phyloP scores from a whole-genome alignment of 2,329 filamentous ascomycete genomes.

The Talaromyces sp. region DNA sequence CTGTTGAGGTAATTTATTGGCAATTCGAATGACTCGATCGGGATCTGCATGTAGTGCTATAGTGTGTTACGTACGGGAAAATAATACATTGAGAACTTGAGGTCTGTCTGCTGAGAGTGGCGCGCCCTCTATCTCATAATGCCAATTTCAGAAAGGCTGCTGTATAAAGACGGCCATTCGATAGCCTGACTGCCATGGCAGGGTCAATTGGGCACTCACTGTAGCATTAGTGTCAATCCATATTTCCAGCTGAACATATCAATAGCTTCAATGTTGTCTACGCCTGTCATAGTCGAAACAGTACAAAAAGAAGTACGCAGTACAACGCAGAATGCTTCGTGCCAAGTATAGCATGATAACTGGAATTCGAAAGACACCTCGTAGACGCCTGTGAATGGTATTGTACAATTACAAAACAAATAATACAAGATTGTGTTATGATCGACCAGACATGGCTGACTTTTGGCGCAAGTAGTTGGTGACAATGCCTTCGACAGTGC shows the following conservation, averaged over 20 bases:
- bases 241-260: not conserved
- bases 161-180: no score
- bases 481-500: slow-evolving; percentile 77
- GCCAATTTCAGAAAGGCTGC: not conserved
- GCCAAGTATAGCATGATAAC: not conserved
- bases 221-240: not conserved
- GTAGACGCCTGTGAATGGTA: not conserved
- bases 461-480: slow-evolving; percentile 56
- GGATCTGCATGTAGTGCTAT: not conserved
- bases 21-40: not conserved
- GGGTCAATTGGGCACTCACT: not conserved
- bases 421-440: slow-evolving; percentile 1
- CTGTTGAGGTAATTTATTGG: not conserved
- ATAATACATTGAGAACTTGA: no score
- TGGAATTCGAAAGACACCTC: not conserved
- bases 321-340: not conserved
- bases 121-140: not conserved
- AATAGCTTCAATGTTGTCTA: not conserved
- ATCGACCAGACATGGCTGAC: slow-evolving; percentile 35
- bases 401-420: not conserved
- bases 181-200: no score
- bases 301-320: not conserved
- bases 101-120: not conserved
- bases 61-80: not conserved
- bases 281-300: not conserved